Conservation (phyloP, 192 early-diverging fungal genomes). For the Oehlia diaphana region DNA sequence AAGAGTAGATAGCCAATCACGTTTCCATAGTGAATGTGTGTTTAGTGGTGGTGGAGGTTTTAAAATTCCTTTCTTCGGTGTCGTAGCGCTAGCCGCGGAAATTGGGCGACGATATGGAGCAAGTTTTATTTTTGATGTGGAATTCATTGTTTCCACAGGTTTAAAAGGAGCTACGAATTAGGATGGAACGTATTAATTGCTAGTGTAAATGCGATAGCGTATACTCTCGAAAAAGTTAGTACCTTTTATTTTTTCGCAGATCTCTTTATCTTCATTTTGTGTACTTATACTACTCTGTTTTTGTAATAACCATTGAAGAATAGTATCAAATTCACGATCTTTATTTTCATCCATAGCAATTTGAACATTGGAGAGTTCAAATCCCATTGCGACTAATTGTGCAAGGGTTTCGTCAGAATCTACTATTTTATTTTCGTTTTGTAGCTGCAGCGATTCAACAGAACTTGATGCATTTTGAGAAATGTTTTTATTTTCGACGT, state of each 20-base stretch:
- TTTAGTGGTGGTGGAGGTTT: conserved; percentile 8
- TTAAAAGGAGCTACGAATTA: neutral
- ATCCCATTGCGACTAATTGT: conserved; percentile 1
- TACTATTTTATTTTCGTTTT: neutral
- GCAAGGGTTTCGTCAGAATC: conserved; percentile 1
- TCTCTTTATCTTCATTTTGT: neutral
- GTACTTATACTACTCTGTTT: neutral
- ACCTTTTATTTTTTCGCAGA: neutral
- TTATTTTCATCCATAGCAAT: neutral
- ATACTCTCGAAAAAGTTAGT: neutral
- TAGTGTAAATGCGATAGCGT: neutral
- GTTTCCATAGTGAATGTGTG: conserved; percentile 2
- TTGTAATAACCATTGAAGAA: conserved; percentile 12
- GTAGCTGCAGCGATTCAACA: neutral
- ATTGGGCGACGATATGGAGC: neutral
- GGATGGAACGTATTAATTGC: too few relatives aligned
- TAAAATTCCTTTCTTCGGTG: conserved; percentile 15
- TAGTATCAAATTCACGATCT: conserved; percentile 5
- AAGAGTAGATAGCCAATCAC: conserved; percentile 18
- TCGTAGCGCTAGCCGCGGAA: neutral
- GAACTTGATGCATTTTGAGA: neutral
- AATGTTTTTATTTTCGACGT: neutral
- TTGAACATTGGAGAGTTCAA: neutral
- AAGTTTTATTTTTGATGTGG: neutral
- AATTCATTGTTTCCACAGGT: neutral